phyloP scores from a whole-genome alignment of 805 yeast genomes.

The Spathaspora arborariae region DNA sequence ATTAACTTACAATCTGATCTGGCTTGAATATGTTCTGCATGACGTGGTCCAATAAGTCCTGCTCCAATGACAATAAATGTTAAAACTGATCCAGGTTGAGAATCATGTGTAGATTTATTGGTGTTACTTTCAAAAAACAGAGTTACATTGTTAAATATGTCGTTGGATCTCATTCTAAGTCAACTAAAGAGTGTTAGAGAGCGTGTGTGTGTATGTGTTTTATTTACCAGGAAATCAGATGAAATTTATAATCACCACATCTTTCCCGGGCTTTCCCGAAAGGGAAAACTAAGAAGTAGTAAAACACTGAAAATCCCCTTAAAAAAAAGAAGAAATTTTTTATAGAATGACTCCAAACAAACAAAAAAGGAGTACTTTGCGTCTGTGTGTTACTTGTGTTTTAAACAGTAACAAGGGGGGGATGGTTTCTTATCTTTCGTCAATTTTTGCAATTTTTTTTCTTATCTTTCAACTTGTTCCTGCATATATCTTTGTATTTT shows the following conservation, averaged over 20 bases:
- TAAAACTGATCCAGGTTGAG: neutral
- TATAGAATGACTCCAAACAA: neutral
- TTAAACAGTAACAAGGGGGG: neutral
- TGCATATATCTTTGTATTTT: neutral
- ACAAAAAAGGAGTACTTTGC: neutral
- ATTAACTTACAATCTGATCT: slow-evolving; percentile 24
- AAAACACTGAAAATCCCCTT: neutral
- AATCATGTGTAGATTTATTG: neutral
- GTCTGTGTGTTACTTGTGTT: neutral
- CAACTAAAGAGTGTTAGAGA: neutral
- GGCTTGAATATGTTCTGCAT: slow-evolving; percentile 29
- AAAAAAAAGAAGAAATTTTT: neutral
- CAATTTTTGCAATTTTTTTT: neutral
- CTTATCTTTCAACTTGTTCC: neutral
- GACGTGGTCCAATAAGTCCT: slow-evolving; percentile 40
- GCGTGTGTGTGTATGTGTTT: neutral
- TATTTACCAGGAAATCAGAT: neutral
- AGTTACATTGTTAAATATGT: slow-evolving; percentile 2
- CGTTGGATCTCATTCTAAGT: neutral
- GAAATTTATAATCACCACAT: neutral
- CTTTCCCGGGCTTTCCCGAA: neutral
- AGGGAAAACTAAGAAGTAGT: neutral
- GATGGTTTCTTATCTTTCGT: neutral
- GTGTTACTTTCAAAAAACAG: neutral
- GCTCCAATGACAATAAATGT: slow-evolving; percentile 33